Evolutionary conservation across 768 basidiomycete genomes (phyloP), one percentile per base, ranked within the genome.

Genomic region (Serendipita sp.): DNA sequence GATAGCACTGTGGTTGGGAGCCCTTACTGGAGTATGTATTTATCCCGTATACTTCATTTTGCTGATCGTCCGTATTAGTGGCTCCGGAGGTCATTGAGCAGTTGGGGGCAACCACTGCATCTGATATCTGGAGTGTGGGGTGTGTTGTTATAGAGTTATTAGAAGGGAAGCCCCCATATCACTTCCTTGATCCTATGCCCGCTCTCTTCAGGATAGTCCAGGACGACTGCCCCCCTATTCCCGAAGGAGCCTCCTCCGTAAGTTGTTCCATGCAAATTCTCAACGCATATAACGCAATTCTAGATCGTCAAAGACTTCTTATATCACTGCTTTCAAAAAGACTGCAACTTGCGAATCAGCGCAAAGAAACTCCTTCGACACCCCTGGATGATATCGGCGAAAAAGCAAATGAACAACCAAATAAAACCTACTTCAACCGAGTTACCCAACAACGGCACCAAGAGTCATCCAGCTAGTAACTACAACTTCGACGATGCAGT

Each of bases 1-100:
- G 90, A 96, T 71, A 88, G 86, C 68, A 89, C 91, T 11, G 95
- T 99, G 1, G 95, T 98, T 43, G 95, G 95, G 3, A 94, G 90
- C 69, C 95, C 95, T 3, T 99, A 99, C 71, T 99, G 95, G 95
- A 99, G 89, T 92, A 72, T n/a, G n/a, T n/a, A n/a, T n/a, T n/a
- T n/a, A 67, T 86, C 80, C 2, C 61, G 43, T 50, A 7, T 62
- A 41, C 2, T n/a, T 24, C 24, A 9, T 22, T n/a, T n/a, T n/a
- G n/a, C 3, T 53, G 20, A 62, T 30, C 48, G 61, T 42, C 42
- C 62, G 20, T 58, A 63, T 42, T 66, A 90, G 88, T 99, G 96
- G 94, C 96, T 7, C 96, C 96, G 1, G 96, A 99, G 74, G 90
- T 99, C 51, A 97, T 99, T 63, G 96, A 99, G 68, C 96, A 99